These are phyloP conservation scores for Penicillium desertorum DNA, from an alignment of 495 filamentous ascomycete genomes.

Conservation along the genomic window DNA sequence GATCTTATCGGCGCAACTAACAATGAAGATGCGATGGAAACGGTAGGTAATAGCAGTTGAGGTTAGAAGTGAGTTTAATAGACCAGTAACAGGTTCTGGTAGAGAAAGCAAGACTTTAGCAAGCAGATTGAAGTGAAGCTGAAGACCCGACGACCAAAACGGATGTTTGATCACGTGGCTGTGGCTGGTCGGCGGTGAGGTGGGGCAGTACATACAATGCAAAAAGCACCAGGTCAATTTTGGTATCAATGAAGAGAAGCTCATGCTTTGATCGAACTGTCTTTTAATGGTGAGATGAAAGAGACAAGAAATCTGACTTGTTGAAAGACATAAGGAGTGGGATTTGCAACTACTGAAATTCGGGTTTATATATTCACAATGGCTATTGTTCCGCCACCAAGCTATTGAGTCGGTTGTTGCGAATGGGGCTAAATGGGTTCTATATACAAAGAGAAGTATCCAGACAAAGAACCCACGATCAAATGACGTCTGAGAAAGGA, in stretches of 20 bases:
- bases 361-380: neutral
- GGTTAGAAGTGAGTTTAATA: neutral
- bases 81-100: neutral
- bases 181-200: conserved; percentile 8
- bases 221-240: neutral
- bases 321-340: neutral
- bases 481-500: neutral
- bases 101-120: neutral
- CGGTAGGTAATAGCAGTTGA: neutral
- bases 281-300: neutral
- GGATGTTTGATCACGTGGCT: conserved; percentile 2
- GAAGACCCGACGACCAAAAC: conserved; percentile 8
- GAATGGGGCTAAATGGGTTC: neutral
- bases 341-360: neutral
- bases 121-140: conserved; percentile 8
- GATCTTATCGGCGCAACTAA: conserved; percentile 1
- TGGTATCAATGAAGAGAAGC: neutral
- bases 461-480: neutral
- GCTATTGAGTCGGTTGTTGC: neutral
- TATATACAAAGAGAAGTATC: neutral
- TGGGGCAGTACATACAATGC: neutral
- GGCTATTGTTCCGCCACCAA: neutral
- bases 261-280: neutral
- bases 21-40: neutral
- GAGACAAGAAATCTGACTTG: neutral